phyloP scores from a whole-genome alignment of 768 basidiomycete genomes.

The Mycena amicta region DNA sequence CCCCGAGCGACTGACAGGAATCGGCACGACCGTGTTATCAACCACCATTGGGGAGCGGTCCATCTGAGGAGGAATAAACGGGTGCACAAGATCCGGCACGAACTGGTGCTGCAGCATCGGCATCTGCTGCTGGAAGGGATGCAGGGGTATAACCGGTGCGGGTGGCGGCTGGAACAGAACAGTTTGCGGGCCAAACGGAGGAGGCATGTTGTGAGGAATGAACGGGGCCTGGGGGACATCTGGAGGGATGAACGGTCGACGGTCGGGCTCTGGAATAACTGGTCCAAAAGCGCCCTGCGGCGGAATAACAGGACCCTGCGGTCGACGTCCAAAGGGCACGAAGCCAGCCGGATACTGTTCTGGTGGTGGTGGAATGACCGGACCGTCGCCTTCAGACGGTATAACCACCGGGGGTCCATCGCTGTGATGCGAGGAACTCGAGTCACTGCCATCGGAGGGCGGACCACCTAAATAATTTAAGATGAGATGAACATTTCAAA shows the following conservation, averaged over 20 bases:
- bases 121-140: neutral
- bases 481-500: neutral
- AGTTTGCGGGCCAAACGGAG: constrained; percentile 17
- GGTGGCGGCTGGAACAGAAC: constrained; percentile 10
- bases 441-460: constrained; percentile 4
- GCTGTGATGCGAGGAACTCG: constrained; percentile 9
- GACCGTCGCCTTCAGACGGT: neutral
- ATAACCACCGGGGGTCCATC: constrained; percentile 6
- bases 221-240: constrained; percentile 16
- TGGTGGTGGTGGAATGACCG: neutral
- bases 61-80: neutral
- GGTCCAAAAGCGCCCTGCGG: constrained; percentile 20
- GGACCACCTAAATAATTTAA: neutral
- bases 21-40: constrained; percentile 4
- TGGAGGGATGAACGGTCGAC: constrained; percentile 25
- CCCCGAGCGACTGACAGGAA: neutral
- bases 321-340: constrained; percentile 1
- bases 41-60: constrained; percentile 7
- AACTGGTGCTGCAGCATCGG: constrained; percentile 6
- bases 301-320: constrained; percentile 38
- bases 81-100: neutral
- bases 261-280: constrained; percentile 25
- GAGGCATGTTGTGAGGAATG: constrained; percentile 21
- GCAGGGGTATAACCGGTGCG: constrained; percentile 5
- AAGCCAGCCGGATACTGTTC: constrained; percentile 10